Conservation (phyloP, 2,329 filamentous ascomycete genomes). For the Aschersonia sp. region DNA sequence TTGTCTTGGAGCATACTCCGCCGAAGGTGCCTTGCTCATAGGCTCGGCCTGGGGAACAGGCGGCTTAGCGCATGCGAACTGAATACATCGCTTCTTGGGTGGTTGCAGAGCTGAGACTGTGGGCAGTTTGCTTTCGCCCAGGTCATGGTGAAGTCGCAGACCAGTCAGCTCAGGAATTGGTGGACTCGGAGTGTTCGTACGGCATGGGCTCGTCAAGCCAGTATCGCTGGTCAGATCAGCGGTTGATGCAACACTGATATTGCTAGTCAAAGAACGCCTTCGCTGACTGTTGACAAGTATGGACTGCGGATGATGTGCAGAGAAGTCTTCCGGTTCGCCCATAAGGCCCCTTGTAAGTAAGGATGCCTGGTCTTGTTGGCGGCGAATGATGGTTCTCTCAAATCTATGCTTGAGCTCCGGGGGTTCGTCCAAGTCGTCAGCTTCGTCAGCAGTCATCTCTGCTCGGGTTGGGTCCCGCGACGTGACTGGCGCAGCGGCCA, state of each 20-base stretch:
- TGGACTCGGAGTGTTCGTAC: slow-evolving; percentile 77
- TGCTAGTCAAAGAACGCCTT: slow-evolving; percentile 61
- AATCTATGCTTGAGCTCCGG: slow-evolving; percentile 46
- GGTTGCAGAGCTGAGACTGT: slow-evolving; percentile 26
- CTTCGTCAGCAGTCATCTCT: slow-evolving; percentile 39
- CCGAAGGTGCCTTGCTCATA: slow-evolving; percentile 17
- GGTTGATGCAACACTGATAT: slow-evolving; percentile 66
- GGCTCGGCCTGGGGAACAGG: slow-evolving; percentile 27
- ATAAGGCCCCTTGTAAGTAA: slow-evolving; percentile 76
- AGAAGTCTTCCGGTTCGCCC: slow-evolving; percentile 45
- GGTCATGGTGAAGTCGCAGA: slow-evolving; percentile 21
- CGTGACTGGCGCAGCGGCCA: slow-evolving; percentile 11
- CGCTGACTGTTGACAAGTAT: slow-evolving; percentile 22
- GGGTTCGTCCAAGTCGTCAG: slow-evolving; percentile 74
- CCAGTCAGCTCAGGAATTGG: slow-evolving; percentile 50
- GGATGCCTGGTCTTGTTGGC: slow-evolving; percentile 51
- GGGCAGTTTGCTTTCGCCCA: slow-evolving; percentile 11
- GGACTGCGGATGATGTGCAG: slow-evolving; percentile 21
- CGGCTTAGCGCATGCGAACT: slow-evolving; percentile 69
- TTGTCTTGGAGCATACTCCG: slow-evolving; percentile 31
- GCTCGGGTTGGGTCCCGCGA: slow-evolving; percentile 17
- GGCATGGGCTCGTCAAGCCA: slow-evolving; percentile 76
- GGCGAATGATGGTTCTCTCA: slow-evolving; percentile 31
- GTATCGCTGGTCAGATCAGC: slow-evolving; percentile 92
- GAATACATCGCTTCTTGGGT: slow-evolving; percentile 73